A percentile compares a stretch with the other conserved stretches of the same genome.
Conservation (phyloP, 306 rosid species). For the Quercus ilex region DNA sequence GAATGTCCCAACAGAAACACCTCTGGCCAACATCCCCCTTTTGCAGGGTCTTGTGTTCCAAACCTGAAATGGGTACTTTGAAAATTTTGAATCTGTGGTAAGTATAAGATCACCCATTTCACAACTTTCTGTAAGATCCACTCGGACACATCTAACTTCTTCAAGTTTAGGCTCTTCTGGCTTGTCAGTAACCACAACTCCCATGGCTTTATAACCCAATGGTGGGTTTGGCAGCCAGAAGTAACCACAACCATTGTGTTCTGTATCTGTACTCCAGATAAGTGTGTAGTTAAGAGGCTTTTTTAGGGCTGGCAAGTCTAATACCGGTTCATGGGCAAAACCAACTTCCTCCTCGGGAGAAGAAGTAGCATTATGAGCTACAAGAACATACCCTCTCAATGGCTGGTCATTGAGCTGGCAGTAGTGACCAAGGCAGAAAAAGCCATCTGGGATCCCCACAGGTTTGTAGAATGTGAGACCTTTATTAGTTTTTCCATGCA, state of each 20-base stretch:
- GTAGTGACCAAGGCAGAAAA: constrained; percentile 78
- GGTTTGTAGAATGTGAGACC: constrained; percentile 78
- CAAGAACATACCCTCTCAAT: constrained; percentile 67
- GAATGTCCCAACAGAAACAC: constrained; percentile 83
- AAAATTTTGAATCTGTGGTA: constrained; percentile 39
- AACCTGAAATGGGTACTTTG: constrained; percentile 41
- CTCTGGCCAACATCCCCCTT: constrained; percentile 62
- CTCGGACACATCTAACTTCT: constrained; percentile 69
- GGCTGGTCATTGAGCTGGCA: constrained; percentile 65
- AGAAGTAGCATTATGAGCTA: constrained; percentile 47
- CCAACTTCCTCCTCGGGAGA: constrained; percentile 22
- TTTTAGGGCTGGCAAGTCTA: constrained; percentile 48
- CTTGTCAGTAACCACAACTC: constrained; percentile 55
- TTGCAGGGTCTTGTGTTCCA: constrained; percentile 68
- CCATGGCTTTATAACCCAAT: constrained; percentile 74
- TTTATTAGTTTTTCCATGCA: constrained; percentile 39
- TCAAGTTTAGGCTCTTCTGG: constrained; percentile 56
- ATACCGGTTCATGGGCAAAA: background rate
- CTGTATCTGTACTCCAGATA: constrained; percentile 62
- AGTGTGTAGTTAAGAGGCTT: constrained; percentile 61
- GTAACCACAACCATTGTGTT: constrained; percentile 53
- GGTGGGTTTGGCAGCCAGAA: constrained; percentile 92
- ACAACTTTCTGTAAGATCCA: constrained; percentile 77
- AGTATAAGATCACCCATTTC: constrained; percentile 48
- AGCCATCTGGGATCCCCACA: constrained; percentile 60